Percentiles rank a stretch among this genome's conserved stretches.
Evolutionary conservation across 306 rosid genomes (phyloP).

Genomic region (Fragaria vesca): DNA sequence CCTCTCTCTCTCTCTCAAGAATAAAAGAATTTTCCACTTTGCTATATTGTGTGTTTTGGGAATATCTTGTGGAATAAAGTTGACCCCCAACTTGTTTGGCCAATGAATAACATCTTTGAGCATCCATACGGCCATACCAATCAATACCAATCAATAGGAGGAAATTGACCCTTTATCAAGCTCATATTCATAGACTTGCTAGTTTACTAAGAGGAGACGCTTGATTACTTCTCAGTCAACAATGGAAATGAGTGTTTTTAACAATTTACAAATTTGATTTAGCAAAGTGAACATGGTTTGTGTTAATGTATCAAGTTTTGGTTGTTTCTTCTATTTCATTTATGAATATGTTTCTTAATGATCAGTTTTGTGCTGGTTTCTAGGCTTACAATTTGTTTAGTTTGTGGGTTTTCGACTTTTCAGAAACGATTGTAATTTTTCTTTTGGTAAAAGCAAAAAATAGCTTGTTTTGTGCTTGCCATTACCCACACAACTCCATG

Average conservation of each 20-base stretch:
- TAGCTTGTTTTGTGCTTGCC: not conserved
- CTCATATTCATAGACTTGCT: not conserved
- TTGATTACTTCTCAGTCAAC: not conserved
- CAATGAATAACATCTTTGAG: not conserved
- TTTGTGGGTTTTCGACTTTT: not conserved
- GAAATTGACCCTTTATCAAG: not conserved
- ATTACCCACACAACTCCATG: not conserved
- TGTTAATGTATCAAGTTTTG: not conserved
- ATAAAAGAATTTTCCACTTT: constrained; percentile 1
- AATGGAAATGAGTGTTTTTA: not conserved
- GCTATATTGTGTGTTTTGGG: constrained; percentile 4
- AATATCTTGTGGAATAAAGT: constrained; percentile 18
- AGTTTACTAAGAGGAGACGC: not conserved
- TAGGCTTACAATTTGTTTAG: not conserved
- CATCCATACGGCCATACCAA: not conserved
- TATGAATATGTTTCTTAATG: not conserved
- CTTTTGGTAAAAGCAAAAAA: not conserved
- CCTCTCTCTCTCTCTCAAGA: not conserved
- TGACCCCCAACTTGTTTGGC: constrained; percentile 5
- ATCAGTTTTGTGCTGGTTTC: not conserved
- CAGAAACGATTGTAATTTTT: not conserved
- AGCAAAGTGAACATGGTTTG: not conserved
- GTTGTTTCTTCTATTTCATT: not conserved
- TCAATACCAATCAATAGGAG: not conserved
- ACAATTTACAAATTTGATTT: not conserved